These are phyloP conservation scores for Calonectria ilicicola DNA, from an alignment of 2,329 filamentous ascomycete genomes.

Conservation along the genomic window DNA sequence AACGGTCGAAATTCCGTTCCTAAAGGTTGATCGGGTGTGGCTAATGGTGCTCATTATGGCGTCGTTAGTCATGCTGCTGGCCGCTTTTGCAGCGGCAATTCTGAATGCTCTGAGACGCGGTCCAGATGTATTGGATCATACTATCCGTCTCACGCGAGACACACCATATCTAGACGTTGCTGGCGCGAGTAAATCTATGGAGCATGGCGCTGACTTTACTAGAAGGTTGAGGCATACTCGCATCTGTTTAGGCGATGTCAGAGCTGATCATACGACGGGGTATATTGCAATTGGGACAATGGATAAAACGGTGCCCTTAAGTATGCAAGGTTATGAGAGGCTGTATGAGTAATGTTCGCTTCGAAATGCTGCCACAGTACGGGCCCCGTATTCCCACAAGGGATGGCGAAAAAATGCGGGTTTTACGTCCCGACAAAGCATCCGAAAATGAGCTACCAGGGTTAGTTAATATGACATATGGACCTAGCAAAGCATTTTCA, in stretches of 20 bases:
- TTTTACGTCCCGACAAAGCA: too few relatives aligned
- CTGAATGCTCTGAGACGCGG: conserved; percentile 3
- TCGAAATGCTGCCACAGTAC: too few relatives aligned
- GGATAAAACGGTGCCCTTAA: conserved; percentile 8
- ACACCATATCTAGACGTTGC: neutral
- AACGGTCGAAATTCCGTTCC: neutral
- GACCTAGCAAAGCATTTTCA: too few relatives aligned
- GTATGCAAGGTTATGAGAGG: neutral
- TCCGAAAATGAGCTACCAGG: too few relatives aligned
- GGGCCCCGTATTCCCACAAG: too few relatives aligned
- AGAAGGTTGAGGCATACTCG: neutral
- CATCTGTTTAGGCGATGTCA: conserved; percentile 13
- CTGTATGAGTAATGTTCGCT: neutral
- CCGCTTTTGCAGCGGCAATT: neutral
- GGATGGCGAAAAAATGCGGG: too few relatives aligned
- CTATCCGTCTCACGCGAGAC: neutral
- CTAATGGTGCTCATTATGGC: conserved; percentile 1
- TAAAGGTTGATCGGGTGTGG: conserved; percentile 7
- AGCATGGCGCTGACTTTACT: conserved; percentile 6
- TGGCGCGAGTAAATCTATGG: conserved; percentile 1
- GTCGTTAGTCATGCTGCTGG: conserved; percentile 3
- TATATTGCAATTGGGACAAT: conserved; percentile 15
- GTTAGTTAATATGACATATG: too few relatives aligned
- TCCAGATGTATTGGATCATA: conserved; percentile 10
- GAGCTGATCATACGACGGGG: neutral